Base-by-base conservation (phyloP, 768 basidiomycete genomes). In the Boletus rubescentipes region DNA sequence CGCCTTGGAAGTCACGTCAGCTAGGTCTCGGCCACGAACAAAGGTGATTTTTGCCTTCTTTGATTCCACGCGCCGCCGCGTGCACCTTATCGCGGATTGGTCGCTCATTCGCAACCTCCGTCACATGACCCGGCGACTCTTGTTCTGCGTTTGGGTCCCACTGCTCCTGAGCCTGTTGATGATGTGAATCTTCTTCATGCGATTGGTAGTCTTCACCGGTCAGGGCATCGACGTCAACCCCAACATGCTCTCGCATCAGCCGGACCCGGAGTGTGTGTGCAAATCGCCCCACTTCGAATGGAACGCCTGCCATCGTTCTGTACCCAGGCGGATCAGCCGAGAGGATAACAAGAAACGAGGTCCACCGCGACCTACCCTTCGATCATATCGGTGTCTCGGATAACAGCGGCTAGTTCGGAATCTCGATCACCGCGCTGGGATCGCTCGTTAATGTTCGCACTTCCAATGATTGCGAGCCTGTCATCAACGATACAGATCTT, bases 381-480 rank as follows among this genome's bases (percentile, higher is more conserved):
- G 47, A 98, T 89, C 90, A 99, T 89, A 64, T 99, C 96, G 4
- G 96, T 98, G 64, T 99, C 97, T 57, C 93, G 79, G 47, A 98
- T 91, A 41, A 99, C 85, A 35, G 91, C 86, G 4, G 93, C 93
- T 32, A 98, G 70, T 68, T 99, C 97, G 3, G 96, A 98, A 70
- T 99, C 97, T 29, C 97, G 86, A 68, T 99, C 96, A 21, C 97
- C 97, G 29, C 93, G 81, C 66, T 92, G 91, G 14, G 93, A 96
- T 35, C 97, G 85, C 68, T 99, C 97, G 66, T 99, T 98, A 75
- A 99, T 93, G 69, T 97, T 98, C 16, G 96, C 96, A 50, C 93
- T 94, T 15, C 93, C 93, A 59, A 97, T 97, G 65, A 97, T 93
- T 31, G 84, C 93, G 53, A 94, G 75, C 48, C 97, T 85, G 68